Evolutionary conservation across 2,329 filamentous ascomycete genomes (phyloP).

Genomic region (Talaromyces sp.): DNA sequence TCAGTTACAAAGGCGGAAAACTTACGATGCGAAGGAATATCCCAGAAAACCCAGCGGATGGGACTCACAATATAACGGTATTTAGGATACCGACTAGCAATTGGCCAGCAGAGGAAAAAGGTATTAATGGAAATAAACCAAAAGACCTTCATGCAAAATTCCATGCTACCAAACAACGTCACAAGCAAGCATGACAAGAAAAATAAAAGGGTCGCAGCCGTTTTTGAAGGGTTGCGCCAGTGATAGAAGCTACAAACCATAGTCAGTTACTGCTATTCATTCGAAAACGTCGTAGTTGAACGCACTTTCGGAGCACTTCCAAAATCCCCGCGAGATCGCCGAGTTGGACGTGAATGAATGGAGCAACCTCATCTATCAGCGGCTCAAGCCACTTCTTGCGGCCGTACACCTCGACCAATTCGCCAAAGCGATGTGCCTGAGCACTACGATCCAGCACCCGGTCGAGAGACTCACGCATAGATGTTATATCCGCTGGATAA

Average conservation of each 20-base stretch:
- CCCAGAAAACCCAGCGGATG: conserved; percentile 33
- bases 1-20: background rate
- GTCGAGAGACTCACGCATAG: conserved; percentile 28
- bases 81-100: conserved; percentile 29
- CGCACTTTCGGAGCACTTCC: conserved; percentile 28
- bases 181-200: conserved; percentile 26
- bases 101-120: conserved; percentile 33
- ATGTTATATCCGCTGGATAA: conserved; percentile 20
- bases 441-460: conserved; percentile 23
- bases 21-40: conserved; percentile 29
- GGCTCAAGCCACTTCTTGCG: conserved; percentile 32
- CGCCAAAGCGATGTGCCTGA: conserved; percentile 28
- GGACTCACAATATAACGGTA: conserved; percentile 31
- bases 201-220: conserved; percentile 28
- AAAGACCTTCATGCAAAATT: conserved; percentile 30
- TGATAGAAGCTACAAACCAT: conserved; percentile 26
- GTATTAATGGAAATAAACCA: conserved; percentile 26
- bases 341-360: conserved; percentile 32
- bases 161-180: conserved; percentile 24
- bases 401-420: conserved; percentile 33
- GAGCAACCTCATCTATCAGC: conserved; percentile 29
- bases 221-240: conserved; percentile 29
- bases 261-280: background rate
- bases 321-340: conserved; percentile 32
- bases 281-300: background rate